Evolutionary conservation across 2,329 filamentous ascomycete genomes (phyloP).

Genomic region (Stagonosporopsis chrysanthemi): DNA sequence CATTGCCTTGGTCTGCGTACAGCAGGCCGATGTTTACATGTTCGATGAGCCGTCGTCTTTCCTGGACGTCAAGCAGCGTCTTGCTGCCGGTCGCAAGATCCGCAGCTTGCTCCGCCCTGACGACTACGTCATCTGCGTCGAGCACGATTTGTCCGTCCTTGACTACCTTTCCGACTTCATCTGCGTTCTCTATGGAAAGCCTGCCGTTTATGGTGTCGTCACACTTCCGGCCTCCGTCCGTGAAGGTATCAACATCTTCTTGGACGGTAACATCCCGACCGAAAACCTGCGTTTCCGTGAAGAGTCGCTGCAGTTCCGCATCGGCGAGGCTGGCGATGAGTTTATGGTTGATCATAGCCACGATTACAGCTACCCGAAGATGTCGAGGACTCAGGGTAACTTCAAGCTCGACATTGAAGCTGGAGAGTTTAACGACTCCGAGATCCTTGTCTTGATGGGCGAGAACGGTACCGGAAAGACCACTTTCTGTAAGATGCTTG

Average conservation of each 20-base stretch:
- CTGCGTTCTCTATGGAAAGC: slow-evolving; percentile 94
- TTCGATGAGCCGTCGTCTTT: slow-evolving; percentile 99
- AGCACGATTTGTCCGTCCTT: slow-evolving; percentile 98
- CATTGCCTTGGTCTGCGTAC: slow-evolving; percentile 93
- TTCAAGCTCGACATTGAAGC: slow-evolving; percentile 84
- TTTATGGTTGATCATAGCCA: slow-evolving; percentile 84
- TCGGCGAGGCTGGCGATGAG: slow-evolving; percentile 88
- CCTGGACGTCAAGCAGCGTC: slow-evolving; percentile 98
- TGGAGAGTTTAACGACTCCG: slow-evolving; percentile 94
- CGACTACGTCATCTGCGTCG: slow-evolving; percentile 97
- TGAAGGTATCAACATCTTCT: slow-evolving; percentile 99
- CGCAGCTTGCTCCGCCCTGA: slow-evolving; percentile 86
- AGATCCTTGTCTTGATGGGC: slow-evolving; percentile 99
- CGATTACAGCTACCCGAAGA: slow-evolving; percentile 84
- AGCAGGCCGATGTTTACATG: slow-evolving; percentile 96
- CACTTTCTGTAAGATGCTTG: slow-evolving; percentile 96
- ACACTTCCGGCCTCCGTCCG: slow-evolving; percentile 94
- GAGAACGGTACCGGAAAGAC: slow-evolving; percentile 99
- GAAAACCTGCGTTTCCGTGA: slow-evolving; percentile 99
- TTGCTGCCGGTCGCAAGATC: slow-evolving; percentile 90
- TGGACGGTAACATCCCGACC: slow-evolving; percentile 96
- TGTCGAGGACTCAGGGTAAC: slow-evolving; percentile 90
- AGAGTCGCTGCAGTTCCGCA: slow-evolving; percentile 94
- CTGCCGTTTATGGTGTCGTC: slow-evolving; percentile 96
- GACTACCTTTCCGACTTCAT: slow-evolving; percentile 99